Base-by-base conservation (phyloP, 257 asterid species). In the Lavandula angustifolia region DNA sequence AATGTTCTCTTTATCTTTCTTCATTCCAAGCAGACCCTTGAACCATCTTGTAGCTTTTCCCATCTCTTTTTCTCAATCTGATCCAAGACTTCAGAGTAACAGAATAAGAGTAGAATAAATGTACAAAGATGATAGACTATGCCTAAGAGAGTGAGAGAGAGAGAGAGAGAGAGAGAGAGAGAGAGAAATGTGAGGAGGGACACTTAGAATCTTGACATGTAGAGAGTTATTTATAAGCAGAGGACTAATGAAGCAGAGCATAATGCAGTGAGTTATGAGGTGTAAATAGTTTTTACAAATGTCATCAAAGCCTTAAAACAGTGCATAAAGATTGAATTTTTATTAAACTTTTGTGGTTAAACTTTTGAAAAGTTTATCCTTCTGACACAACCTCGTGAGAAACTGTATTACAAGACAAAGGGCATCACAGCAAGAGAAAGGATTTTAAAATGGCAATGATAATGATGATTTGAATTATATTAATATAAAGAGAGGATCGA, bases 11-110 rank as follows among this genome's bases (percentile, higher is more conserved):
- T 79, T 84, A 12, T 79, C 95, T 72, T 80, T 94, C 75, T 87
- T 90, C 84, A 82, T 76, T 40, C 97, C 96, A 2, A 94, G 78
- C 50, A 90, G 63, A 5, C 92, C 89, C 74, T 54, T 90, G 42
- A 94, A 72, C 99, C 99, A 94, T 76, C 88, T 80, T 14, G 88
- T 64, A 78, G 97, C 99, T 77, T 87, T 90, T 57, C 96, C 95
- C 97, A 90, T 94, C 62, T 60, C 29, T 49, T 53, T 49, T 18
- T 60, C 16, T 18, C 32, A 44, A 12, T 11, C 17, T 56, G 46
- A 64, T 58, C 63, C 70, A 56, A 62, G 63, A 32, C 7, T 60
- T 34, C 3, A 64, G 35, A 65, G n/a, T n/a, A 9, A 31, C 61
- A 53, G 55, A 40, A 32, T 35, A 71, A 55, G 13, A 38, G 54